Evolutionary conservation across 371 early-diverging fungal species (phyloP), one percentile per base, ranked within the genome.

Genomic region (Capniomyces stellatus): DNA sequence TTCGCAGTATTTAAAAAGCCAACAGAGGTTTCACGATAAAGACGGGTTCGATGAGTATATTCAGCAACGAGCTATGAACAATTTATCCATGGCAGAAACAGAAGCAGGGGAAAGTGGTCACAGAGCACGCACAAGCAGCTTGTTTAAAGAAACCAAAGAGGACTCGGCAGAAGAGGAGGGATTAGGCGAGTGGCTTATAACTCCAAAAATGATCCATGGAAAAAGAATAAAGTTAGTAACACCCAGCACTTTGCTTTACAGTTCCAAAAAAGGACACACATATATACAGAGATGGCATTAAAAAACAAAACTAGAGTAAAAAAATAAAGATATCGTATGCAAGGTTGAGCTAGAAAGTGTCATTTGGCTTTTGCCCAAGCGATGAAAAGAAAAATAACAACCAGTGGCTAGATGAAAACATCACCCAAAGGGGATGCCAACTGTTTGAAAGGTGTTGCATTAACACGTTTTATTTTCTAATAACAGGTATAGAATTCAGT

Each of bases 21-120:
- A 85, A 55, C 60, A 72, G 10, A 79, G 91, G n/a, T 96, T 96
- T 67, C 90, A 94, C 62, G 93, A 92, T 63, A 78, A 83, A 1
- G 50, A 59, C 1, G 70, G 61, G 8, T 58, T 58, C 35, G 54
- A 54, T 0, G 62, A 61, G 49, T 55, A 59, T 58, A 56, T 46
- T 12, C 8, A 3, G 18, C 4, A 15, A 35, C 6, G 15, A 15
- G 35, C 58, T 40, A 67, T 58, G 2, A 52, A 49, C 31, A 48
- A 30, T 21, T 21, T 55, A 10, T 42, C 42, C 31, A 29, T 48
- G 18, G 25, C 43, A 21, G 35, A 56, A 41, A 40, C 22, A 13
- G 18, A 22, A 19, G 6, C 13, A 1, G 13, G 4, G 10, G n/a
- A 15, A 42, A 24, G 10, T n/a, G 31, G 24, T 4, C 24, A 28